These are phyloP conservation scores for Hansfordia pulvinata DNA, from an alignment of 2,329 filamentous ascomycete genomes.

Conservation along the genomic window DNA sequence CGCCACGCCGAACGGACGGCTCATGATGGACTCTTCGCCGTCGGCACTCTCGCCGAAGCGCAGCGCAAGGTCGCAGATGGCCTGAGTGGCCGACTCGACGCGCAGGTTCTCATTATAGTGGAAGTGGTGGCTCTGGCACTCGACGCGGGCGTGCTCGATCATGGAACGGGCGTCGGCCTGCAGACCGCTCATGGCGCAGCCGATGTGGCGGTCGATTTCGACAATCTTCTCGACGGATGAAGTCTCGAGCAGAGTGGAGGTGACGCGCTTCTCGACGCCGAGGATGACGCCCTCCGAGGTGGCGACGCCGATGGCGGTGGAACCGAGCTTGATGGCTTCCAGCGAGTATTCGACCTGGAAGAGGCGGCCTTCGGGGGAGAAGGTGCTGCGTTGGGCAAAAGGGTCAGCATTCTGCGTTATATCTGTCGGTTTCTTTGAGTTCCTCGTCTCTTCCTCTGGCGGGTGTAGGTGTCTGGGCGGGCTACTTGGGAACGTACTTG, in stretches of 20 bases:
- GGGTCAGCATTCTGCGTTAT: slow-evolving; percentile 6
- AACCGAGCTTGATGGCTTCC: slow-evolving; percentile 98
- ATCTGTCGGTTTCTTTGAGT: no score
- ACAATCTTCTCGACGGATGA: slow-evolving; percentile 99
- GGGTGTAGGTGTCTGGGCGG: slow-evolving; percentile 3
- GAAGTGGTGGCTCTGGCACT: slow-evolving; percentile 94
- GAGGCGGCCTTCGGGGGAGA: slow-evolving; percentile 97
- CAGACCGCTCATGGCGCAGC: slow-evolving; percentile 95
- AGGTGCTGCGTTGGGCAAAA: slow-evolving; percentile 54
- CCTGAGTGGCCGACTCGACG: slow-evolving; percentile 96
- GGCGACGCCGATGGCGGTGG: slow-evolving; percentile 93
- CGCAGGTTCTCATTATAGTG: slow-evolving; percentile 93
- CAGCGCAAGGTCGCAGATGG: slow-evolving; percentile 93
- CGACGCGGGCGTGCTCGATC: slow-evolving; percentile 96
- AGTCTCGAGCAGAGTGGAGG: slow-evolving; percentile 90
- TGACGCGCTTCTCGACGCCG: slow-evolving; percentile 97
- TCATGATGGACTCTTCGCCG: slow-evolving; percentile 98
- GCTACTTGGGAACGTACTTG: slow-evolving; percentile 51
- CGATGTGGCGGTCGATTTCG: slow-evolving; percentile 97
- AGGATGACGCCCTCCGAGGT: slow-evolving; percentile 92
- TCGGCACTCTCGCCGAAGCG: slow-evolving; percentile 95
- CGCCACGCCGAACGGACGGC: slow-evolving; percentile 89
- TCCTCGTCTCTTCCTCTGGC: no score
- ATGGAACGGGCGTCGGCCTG: slow-evolving; percentile 96
- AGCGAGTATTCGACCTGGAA: slow-evolving; percentile 99